Evolutionary conservation across 2,329 filamentous ascomycete species (phyloP), one percentile per base, ranked within the genome.

Genomic region (Pyrenophora seminiperda): DNA sequence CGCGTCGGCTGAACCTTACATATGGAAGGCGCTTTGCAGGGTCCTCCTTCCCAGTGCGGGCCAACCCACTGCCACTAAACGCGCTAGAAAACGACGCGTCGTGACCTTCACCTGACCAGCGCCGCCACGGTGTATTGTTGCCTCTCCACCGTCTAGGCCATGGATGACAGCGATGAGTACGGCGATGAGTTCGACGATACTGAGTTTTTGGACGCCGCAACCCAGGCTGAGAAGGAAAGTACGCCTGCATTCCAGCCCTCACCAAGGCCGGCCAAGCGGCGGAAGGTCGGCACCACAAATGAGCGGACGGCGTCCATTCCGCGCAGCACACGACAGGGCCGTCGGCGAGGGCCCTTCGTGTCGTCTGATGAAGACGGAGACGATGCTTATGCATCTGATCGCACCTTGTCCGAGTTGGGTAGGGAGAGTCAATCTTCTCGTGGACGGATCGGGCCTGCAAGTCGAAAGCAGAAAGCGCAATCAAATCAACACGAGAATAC

Each of bases 161-260:
- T 62, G 58, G 61, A 59, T 24, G 66, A 70, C 31, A 68, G 65
- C 52, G 83, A 88, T 32, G 83, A 86, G 37, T 88, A 84, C 63
- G 84, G 84, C 50, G 84, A 84, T 55, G 64, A 84, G 55, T 79
- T 88, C 43, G 80, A 82, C 43, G 86, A 89, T 53, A 86, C 87
- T 62, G 86, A 87, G 58, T 74, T 89, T 50, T 77, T 88, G 36
- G 75, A 80, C 29, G 85, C 81, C 5, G 77, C 85, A 17, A 84
- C 81, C 30, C 81, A 85, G 55, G 72, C 72, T 4, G 73, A 74
- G 59, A 62, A 62, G 20, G 58, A 64, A 47, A 59, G 60, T 30
- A 55, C 70, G 48, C 56, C 63, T 40, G 50, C 61, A 63, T 73
- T 73, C 54, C 70, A 54, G 30, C 41, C 58, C 31, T 73, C 68